phyloP scores from a whole-genome alignment of 768 basidiomycete genomes.

The Cystobasidium tubakii region DNA sequence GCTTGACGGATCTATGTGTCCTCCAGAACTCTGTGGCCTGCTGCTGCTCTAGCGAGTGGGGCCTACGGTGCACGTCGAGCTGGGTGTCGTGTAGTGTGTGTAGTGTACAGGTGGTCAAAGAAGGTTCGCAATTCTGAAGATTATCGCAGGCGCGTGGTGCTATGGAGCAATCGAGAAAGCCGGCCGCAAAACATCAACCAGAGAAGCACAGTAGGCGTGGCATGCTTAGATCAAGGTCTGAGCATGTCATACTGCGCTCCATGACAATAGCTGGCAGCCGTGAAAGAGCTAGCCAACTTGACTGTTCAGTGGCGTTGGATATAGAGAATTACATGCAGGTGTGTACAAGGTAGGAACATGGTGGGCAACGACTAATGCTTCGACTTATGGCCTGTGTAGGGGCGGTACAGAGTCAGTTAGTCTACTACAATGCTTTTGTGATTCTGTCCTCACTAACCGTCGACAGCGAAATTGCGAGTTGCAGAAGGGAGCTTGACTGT shows the following conservation, averaged over 20 bases:
- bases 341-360: neutral
- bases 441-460: neutral
- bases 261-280: too few species aligned
- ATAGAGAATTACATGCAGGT: neutral
- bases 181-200: too few species aligned
- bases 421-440: neutral
- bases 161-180: too few species aligned
- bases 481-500: slow-evolving; percentile 78
- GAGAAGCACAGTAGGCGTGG: neutral
- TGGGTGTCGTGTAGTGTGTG: neutral
- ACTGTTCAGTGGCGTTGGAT: neutral
- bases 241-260: too few species aligned
- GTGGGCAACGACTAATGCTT: slow-evolving; percentile 34
- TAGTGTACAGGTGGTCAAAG: neutral
- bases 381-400: slow-evolving; percentile 42
- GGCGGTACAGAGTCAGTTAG: neutral
- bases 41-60: neutral
- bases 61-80: neutral
- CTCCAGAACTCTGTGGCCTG: neutral
- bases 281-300: too few species aligned
- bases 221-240: too few species aligned
- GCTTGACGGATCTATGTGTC: neutral
- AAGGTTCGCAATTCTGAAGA: too few species aligned
- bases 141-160: too few species aligned
- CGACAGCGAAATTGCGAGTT: slow-evolving; percentile 91